These are phyloP conservation scores for Backusella morwellensis DNA, from an alignment of 192 early-diverging fungal species.

Conservation along the genomic window DNA sequence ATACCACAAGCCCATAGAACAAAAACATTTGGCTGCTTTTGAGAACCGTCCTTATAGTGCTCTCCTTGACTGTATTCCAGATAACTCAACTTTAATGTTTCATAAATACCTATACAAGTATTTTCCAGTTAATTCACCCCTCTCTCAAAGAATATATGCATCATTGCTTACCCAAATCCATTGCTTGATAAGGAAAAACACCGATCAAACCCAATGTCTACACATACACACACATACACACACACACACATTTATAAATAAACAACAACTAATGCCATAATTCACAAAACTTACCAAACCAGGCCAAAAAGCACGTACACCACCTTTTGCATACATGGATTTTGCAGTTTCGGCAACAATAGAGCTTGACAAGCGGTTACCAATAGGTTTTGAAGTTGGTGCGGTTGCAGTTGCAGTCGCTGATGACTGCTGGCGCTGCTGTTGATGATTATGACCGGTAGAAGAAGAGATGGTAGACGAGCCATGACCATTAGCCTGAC, in stretches of 20 bases:
- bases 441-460: neutral
- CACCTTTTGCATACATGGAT: conserved; percentile 60
- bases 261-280: no score
- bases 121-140: neutral
- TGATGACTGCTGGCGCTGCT: neutral
- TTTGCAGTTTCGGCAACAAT: conserved; percentile 46
- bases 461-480: neutral
- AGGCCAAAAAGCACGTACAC: conserved; percentile 61
- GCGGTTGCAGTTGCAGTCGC: neutral
- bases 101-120: conserved; percentile 55
- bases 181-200: conserved; percentile 74
- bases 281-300: conserved; percentile 23
- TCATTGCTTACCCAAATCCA: conserved; percentile 42
- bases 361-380: neutral
- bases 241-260: neutral
- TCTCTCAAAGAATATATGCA: neutral
- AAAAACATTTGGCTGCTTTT: conserved; percentile 42
- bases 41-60: conserved; percentile 25
- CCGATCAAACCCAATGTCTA: conserved; percentile 53
- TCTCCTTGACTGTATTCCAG: conserved; percentile 40
- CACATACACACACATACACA: neutral
- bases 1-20: conserved; percentile 60
- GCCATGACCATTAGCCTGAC: conserved; percentile 29
- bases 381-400: neutral
- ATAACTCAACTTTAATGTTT: conserved; percentile 64